A percentile compares a stretch with the other conserved stretches of the same genome.
Conservation (phyloP, 257 asterid species). For the Striga asiatica region DNA sequence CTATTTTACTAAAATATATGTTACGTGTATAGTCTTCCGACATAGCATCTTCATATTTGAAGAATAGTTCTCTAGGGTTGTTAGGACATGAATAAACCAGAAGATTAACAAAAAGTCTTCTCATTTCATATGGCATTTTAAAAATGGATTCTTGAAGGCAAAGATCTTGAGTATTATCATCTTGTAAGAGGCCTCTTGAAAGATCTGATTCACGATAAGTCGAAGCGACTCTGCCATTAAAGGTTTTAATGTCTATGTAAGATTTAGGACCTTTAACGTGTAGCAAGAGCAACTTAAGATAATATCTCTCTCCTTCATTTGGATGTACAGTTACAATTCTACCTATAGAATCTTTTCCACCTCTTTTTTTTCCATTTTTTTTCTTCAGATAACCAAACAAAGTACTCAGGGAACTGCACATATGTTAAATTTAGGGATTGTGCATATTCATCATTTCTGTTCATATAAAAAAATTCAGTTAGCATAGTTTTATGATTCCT, state of each 20-base stretch:
- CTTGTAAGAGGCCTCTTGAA: background rate
- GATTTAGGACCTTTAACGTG: too few relatives aligned
- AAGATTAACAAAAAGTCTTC: too few relatives aligned
- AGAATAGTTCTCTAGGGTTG: background rate
- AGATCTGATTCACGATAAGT: background rate
- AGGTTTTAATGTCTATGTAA: too few relatives aligned
- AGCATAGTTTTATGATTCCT: background rate
- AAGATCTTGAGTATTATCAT: background rate
- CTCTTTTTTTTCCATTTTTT: background rate
- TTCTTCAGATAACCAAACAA: too few relatives aligned
- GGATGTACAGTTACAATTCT: background rate
- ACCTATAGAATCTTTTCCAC: background rate
- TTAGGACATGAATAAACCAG: too few relatives aligned
- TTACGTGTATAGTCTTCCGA: background rate
- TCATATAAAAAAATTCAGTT: background rate
- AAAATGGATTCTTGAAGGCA: background rate
- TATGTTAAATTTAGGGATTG: background rate
- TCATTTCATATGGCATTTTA: too few relatives aligned
- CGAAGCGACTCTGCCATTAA: background rate
- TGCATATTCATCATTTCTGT: background rate
- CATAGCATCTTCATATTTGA: background rate
- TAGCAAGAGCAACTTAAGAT: too few relatives aligned
- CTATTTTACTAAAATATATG: background rate
- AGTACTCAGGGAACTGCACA: too few relatives aligned
- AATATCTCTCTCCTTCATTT: background rate